Evolutionary conservation across 2,329 filamentous ascomycete species (phyloP).

Genomic region (Fusarium mangiferae): DNA sequence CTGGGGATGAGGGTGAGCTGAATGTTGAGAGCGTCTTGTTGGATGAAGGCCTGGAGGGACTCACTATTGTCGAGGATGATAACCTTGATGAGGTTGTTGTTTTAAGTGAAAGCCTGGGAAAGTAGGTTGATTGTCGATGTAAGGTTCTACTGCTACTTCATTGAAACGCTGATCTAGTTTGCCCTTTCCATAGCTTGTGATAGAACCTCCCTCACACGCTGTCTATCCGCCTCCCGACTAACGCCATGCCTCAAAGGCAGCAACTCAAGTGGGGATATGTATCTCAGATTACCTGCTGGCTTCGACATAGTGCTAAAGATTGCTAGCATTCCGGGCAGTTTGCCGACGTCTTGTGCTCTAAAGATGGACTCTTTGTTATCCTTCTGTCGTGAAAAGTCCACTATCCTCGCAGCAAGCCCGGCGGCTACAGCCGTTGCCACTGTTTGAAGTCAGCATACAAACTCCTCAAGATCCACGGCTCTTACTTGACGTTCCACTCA

Average conservation of each 20-base stretch:
- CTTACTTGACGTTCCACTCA: background rate
- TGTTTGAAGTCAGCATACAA: fast-evolving
- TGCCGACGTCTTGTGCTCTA: background rate
- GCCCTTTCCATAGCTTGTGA: background rate
- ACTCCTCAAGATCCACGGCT: fast-evolving
- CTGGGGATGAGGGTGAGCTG: background rate
- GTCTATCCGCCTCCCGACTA: background rate
- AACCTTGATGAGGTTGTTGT: background rate
- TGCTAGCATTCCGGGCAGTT: fast-evolving
- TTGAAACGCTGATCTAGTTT: fast-evolving
- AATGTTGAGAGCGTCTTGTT: fast-evolving
- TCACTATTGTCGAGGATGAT: background rate
- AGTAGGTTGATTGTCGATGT: fast-evolving
- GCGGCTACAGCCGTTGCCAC: background rate
- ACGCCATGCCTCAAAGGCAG: fast-evolving
- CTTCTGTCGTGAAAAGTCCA: background rate
- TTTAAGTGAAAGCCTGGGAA: fast-evolving
- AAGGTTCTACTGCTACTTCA: fast-evolving
- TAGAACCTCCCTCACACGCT: background rate
- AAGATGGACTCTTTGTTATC: background rate
- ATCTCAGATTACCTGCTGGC: background rate
- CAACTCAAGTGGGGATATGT: background rate
- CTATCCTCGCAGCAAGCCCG: fast-evolving
- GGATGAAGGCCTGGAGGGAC: fast-evolving
- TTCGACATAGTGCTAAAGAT: background rate